Conservation (phyloP, 2,329 filamentous ascomycete genomes). For the Exophiala spinifera region DNA sequence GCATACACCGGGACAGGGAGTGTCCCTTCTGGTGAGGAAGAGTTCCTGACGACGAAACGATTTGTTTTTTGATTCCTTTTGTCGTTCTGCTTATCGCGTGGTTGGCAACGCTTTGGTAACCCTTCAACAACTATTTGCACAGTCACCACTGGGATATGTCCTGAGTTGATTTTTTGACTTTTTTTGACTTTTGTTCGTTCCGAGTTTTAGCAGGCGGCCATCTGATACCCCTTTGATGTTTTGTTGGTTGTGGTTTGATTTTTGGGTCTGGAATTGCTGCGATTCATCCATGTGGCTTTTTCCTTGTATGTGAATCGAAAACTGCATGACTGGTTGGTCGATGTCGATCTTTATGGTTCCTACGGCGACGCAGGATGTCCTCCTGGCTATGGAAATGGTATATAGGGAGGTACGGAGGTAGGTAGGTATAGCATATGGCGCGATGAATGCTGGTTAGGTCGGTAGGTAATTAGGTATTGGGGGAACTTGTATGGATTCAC, state of each 20-base stretch:
- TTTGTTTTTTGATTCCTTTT: neutral
- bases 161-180: neutral
- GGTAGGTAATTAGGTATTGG: too few species aligned
- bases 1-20: neutral
- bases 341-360: too few species aligned
- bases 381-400: too few species aligned
- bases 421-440: too few species aligned
- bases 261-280: neutral
- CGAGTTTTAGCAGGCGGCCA: constrained; percentile 25
- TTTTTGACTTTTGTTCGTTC: constrained; percentile 7
- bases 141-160: neutral
- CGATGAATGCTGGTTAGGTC: too few species aligned
- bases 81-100: neutral
- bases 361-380: too few species aligned
- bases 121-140: neutral
- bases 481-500: too few species aligned
- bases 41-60: constrained; percentile 4
- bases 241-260: neutral
- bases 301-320: too few species aligned
- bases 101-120: neutral
- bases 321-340: too few species aligned
- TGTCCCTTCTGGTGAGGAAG: neutral
- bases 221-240: constrained; percentile 26
- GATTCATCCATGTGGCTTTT: neutral
- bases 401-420: too few species aligned